A percentile compares a stretch with the other conserved stretches of the same genome.
These are phyloP conservation scores for Pichia sp. DNA, from an alignment of 1,139 yeast genomes.

Conservation along the genomic window DNA sequence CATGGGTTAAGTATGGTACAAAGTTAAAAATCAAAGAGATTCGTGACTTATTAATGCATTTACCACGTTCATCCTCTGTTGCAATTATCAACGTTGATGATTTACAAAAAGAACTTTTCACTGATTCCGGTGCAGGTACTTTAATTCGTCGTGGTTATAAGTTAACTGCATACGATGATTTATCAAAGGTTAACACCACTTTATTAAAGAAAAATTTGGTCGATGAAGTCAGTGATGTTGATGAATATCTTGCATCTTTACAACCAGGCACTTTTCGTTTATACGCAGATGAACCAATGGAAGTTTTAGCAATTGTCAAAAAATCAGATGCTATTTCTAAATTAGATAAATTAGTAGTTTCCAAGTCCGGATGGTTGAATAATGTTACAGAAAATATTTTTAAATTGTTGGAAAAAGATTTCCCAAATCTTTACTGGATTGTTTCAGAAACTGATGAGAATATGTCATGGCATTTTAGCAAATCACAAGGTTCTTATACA, in stretches of 20 bases:
- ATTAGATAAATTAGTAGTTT: conserved; percentile 80
- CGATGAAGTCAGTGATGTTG: conserved; percentile 49
- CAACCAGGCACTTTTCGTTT: conserved; percentile 62
- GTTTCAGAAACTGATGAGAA: conserved; percentile 88
- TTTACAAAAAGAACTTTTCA: conserved; percentile 91
- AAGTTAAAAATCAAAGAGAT: conserved; percentile 94
- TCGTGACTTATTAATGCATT: conserved; percentile 84
- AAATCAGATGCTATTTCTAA: conserved; percentile 47
- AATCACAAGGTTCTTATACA: conserved; percentile 90
- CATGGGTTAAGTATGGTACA: conserved; percentile 99
- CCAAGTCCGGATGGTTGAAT: conserved; percentile 93
- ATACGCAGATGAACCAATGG: conserved; percentile 93
- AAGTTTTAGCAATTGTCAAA: conserved; percentile 81
- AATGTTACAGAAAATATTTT: conserved; percentile 94
- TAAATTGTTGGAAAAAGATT: conserved; percentile 73
- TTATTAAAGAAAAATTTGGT: conserved; percentile 15
- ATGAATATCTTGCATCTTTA: conserved; percentile 71
- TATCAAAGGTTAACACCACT: conserved; percentile 13
- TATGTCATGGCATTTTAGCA: conserved; percentile 85
- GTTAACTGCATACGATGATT: conserved; percentile 43
- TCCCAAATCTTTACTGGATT: conserved; percentile 72
- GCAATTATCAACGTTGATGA: conserved; percentile 95
- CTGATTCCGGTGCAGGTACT: conserved; percentile 99
- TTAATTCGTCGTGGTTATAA: conserved; percentile 95
- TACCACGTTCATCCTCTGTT: conserved; percentile 95